Evolutionary conservation across 78 protist species (phyloP), one percentile per base, ranked within the genome.

Genomic region (Dictyostelium citrinum): DNA sequence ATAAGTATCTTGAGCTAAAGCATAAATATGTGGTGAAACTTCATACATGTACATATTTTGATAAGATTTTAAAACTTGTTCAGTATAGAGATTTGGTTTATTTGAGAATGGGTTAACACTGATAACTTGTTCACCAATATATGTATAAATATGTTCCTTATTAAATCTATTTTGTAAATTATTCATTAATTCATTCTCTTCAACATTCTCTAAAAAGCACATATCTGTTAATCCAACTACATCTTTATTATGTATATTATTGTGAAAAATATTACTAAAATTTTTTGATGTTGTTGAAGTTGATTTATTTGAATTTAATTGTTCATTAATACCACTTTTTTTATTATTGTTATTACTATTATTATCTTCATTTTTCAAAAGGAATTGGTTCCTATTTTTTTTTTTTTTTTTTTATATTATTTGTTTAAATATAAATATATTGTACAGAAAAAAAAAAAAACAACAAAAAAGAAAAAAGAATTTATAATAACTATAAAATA

Each of bases 1-100:
- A 70, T 95, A 96, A 35, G 95, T 85, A 29, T 79, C 78, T 55
- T 95, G 95, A 2, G 99, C 98, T 5, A 98, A 67, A 17, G 98
- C 96, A 84, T 43, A 98, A 46, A 96, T 90, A 90, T 98, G 99
- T 6, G 95, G 95, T 58, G 88, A 12, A 35, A 74, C 78, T 45
- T 90, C 95, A 35, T 90, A 84, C 79, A 92, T 92, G 41, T 79
- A 92, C 78, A 71, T 83, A 24, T 84, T 76, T 43, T 82, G 74
- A 43, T 84, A 84, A 10, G 86, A 74, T 55, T 84, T 77, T 31
- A 74, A 29, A 24, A 41, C 22, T 3, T 46, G 43, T 45, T 14
- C 45, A 20, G 20, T 14, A 41, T 75, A 68, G 4, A 58, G 14
- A 31, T n/a, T 33, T 20, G 39, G 11, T 39, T 31, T 61, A 22